These are phyloP conservation scores for Venturia aucupariae DNA, from an alignment of 2,329 filamentous ascomycete species.

Conservation along the genomic window DNA sequence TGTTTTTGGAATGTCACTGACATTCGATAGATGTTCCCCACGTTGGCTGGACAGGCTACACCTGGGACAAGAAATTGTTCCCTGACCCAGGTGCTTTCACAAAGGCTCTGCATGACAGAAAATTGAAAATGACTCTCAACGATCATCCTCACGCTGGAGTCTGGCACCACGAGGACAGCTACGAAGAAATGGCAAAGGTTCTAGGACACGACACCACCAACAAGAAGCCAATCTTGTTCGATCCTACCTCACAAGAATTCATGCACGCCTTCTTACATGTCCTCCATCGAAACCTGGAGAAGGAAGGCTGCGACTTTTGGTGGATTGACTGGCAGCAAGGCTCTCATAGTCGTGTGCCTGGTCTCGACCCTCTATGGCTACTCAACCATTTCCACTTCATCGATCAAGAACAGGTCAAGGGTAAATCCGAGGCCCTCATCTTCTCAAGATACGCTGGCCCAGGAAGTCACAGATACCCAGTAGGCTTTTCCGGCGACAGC, in stretches of 20 bases:
- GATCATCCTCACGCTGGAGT: slow-evolving; percentile 55
- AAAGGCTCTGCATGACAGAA: slow-evolving; percentile 41
- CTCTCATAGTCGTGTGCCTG: slow-evolving; percentile 42
- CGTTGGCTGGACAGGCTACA: slow-evolving; percentile 51
- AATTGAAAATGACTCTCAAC: slow-evolving; percentile 49
- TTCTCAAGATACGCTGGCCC: slow-evolving; percentile 55
- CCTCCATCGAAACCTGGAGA: slow-evolving; percentile 47
- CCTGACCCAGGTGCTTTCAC: slow-evolving; percentile 47
- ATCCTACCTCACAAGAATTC: slow-evolving; percentile 45
- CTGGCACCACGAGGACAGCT: slow-evolving; percentile 47
- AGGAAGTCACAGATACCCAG: slow-evolving; percentile 54
- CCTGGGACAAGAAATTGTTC: slow-evolving; percentile 51
- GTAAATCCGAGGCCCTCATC: slow-evolving; percentile 40
- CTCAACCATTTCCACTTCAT: slow-evolving; percentile 57
- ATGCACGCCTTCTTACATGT: slow-evolving; percentile 51
- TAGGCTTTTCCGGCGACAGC: slow-evolving; percentile 56
- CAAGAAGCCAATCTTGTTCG: slow-evolving; percentile 46
- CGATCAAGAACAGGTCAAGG: slow-evolving; percentile 34
- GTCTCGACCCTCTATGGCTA: slow-evolving; percentile 55
- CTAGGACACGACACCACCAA: slow-evolving; percentile 42
- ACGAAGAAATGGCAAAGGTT: slow-evolving; percentile 44
- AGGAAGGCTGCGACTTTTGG: slow-evolving; percentile 53
- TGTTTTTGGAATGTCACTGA: no score
- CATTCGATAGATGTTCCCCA: slow-evolving; percentile 22
- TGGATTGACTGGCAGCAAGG: slow-evolving; percentile 64